Evolutionary conservation across 192 early-diverging fungal species (phyloP).

Genomic region (Gaertneriomyces semiglobifer): DNA sequence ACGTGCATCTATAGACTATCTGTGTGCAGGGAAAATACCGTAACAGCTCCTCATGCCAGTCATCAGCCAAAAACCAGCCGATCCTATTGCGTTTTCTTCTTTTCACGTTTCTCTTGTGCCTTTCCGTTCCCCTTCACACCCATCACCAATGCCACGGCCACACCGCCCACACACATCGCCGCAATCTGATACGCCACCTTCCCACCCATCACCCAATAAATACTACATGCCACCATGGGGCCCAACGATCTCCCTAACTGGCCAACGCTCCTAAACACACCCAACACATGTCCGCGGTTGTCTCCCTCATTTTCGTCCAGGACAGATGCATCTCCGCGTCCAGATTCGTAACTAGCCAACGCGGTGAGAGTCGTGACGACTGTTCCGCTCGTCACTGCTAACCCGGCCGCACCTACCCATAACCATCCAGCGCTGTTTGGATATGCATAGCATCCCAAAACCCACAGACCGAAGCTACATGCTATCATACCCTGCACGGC

Average conservation of each 20-base stretch:
- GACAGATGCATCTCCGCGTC: constrained; percentile 22
- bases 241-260: constrained; percentile 89
- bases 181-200: constrained; percentile 28
- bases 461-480: constrained; percentile 61
- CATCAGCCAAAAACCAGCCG: too few relatives aligned
- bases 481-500: constrained; percentile 74
- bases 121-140: not conserved
- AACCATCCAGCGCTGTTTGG: constrained; percentile 30
- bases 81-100: too few relatives aligned
- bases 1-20: too few relatives aligned
- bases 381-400: constrained; percentile 90
- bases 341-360: constrained; percentile 52
- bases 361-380: constrained; percentile 89
- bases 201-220: constrained; percentile 72
- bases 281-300: constrained; percentile 69
- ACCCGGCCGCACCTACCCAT: constrained; percentile 74
- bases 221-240: constrained; percentile 78
- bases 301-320: constrained; percentile 11
- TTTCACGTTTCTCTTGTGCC: too few relatives aligned
- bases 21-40: too few relatives aligned
- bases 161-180: constrained; percentile 23
- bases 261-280: constrained; percentile 80
- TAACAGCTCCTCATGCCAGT: too few relatives aligned
- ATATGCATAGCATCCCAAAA: constrained; percentile 53
- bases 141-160: constrained; percentile 11